Conservation (phyloP, 2,329 filamentous ascomycete genomes). For the Fusarium gaditjirri region DNA sequence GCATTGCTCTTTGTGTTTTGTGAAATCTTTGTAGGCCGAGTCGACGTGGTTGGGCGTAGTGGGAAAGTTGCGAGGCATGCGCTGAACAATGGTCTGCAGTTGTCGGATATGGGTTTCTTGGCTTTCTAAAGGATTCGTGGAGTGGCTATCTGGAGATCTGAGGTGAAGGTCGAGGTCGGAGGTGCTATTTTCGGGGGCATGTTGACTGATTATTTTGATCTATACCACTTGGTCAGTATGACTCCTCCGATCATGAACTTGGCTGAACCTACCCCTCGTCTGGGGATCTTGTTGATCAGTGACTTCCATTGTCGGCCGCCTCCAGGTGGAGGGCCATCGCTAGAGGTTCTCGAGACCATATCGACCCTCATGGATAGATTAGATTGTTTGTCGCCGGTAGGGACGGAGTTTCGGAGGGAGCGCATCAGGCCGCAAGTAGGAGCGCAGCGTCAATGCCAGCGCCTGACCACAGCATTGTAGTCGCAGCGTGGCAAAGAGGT, state of each 20-base stretch:
- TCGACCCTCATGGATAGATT: slow-evolving; percentile 30
- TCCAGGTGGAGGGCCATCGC: slow-evolving; percentile 41
- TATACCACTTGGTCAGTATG: slow-evolving; percentile 5
- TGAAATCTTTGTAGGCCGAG: slow-evolving; percentile 57
- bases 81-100: slow-evolving; percentile 50
- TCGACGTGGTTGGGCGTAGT: slow-evolving; percentile 53
- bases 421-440: slow-evolving; percentile 39
- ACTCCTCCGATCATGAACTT: slow-evolving; percentile 3
- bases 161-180: slow-evolving; percentile 45
- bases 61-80: slow-evolving; percentile 49
- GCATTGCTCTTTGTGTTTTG: slow-evolving; percentile 54
- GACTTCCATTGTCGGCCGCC: slow-evolving; percentile 35
- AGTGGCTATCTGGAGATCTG: slow-evolving; percentile 39
- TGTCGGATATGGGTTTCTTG: slow-evolving; percentile 51
- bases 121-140: slow-evolving; percentile 42
- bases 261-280: slow-evolving; percentile 13
- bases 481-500: slow-evolving; percentile 34
- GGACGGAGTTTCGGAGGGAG: slow-evolving; percentile 30
- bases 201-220: slow-evolving; percentile 22
- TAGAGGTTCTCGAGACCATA: slow-evolving; percentile 48
- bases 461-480: slow-evolving; percentile 44
- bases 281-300: slow-evolving; percentile 32
- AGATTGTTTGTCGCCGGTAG: slow-evolving; percentile 25
- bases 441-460: slow-evolving; percentile 41
- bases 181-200: slow-evolving; percentile 40